A percentile compares a stretch with the other conserved stretches of the same genome.
Evolutionary conservation across 805 yeast genomes (phyloP).

Genomic region (Hanseniaspora thailandica): DNA sequence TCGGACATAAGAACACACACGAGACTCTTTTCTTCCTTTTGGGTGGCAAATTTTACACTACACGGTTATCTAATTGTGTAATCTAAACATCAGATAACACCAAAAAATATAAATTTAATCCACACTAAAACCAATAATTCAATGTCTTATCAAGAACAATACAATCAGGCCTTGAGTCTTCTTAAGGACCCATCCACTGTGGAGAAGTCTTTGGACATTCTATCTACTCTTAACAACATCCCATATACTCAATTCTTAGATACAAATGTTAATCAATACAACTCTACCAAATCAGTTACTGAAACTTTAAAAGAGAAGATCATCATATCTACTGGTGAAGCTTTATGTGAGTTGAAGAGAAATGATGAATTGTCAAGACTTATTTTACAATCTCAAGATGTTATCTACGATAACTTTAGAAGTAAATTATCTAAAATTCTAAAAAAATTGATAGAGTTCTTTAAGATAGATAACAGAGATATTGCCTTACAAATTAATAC

Average conservation of each 20-base stretch:
- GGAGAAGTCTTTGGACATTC: neutral
- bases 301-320: conserved; percentile 54
- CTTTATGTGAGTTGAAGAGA: conserved; percentile 44
- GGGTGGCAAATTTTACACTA: conserved; percentile 3
- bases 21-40: neutral
- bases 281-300: conserved; percentile 19
- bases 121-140: neutral
- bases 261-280: neutral
- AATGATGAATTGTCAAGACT: conserved; percentile 46
- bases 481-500: conserved; percentile 61
- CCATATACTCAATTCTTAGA: neutral
- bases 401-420: conserved; percentile 58
- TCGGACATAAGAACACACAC: neutral
- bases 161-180: neutral
- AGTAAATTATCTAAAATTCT: conserved; percentile 90
- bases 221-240: conserved; percentile 2
- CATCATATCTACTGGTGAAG: conserved; percentile 60
- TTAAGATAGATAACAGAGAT: conserved; percentile 51
- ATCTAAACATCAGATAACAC: neutral
- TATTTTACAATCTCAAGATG: conserved; percentile 50
- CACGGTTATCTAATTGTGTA: no score
- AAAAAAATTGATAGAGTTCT: conserved; percentile 64
- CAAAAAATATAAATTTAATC: neutral
- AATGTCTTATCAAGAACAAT: conserved; percentile 1
- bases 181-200: neutral